A percentile compares a stretch with the other conserved stretches of the same genome.
These are phyloP conservation scores for Nannochloropsis oceanica DNA, from an alignment of 108 stramenopile species.

Conservation along the genomic window DNA sequence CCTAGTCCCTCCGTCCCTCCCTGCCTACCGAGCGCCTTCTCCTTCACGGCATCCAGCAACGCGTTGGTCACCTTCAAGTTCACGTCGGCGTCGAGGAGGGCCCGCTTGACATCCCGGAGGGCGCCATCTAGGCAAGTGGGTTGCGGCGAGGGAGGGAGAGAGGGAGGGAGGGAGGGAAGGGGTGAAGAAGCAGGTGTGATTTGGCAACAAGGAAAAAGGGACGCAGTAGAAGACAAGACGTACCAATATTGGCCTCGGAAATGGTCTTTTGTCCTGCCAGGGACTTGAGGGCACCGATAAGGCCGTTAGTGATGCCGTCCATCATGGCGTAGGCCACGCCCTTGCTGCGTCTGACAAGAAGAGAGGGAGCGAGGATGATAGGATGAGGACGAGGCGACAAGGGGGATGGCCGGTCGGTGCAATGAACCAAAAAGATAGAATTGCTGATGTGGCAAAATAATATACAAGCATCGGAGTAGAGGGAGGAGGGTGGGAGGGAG, in stretches of 20 bases:
- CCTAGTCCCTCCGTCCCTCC: conserved; percentile 37
- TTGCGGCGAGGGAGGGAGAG: background rate
- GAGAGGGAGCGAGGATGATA: background rate
- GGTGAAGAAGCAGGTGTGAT: too few species aligned
- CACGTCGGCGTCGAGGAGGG: conserved; percentile 73
- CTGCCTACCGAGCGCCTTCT: conserved; percentile 60
- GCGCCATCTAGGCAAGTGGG: conserved; percentile 24
- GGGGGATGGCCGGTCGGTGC: background rate
- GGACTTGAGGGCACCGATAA: background rate
- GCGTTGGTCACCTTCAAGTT: conserved; percentile 70
- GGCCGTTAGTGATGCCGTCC: background rate
- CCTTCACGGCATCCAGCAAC: conserved; percentile 61
- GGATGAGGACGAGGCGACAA: background rate
- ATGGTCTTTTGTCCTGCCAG: background rate
- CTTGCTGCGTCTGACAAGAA: background rate
- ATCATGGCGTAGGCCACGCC: background rate
- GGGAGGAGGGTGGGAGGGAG: too few species aligned
- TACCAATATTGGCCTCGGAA: background rate
- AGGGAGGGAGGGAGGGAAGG: background rate
- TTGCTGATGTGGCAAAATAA: too few species aligned
- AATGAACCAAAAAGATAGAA: too few species aligned
- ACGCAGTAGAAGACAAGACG: background rate
- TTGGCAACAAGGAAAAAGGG: background rate
- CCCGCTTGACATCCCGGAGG: conserved; percentile 62
- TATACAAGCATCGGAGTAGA: too few species aligned